phyloP scores from a whole-genome alignment of 306 rosid species.

The Inga laurina region DNA sequence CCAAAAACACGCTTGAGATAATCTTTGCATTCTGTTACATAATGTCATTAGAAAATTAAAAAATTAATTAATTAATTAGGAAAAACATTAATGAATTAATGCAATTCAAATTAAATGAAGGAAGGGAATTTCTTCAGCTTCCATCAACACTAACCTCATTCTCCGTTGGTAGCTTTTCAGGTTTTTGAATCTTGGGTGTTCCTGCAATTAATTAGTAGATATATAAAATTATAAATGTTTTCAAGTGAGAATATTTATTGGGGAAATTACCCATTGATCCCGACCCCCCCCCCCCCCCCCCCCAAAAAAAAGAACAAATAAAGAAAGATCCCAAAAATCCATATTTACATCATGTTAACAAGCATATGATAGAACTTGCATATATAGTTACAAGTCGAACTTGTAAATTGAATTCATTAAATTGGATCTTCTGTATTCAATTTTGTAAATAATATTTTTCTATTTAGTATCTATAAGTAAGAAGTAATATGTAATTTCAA shows the following conservation, averaged over 20 bases:
- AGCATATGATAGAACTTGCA: not conserved
- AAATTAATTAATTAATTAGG: not conserved
- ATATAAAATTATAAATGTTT: not conserved
- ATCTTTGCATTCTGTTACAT: slow-evolving; percentile 52
- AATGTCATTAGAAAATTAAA: not conserved
- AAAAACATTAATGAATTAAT: not conserved
- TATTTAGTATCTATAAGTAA: not conserved
- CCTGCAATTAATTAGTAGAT: slow-evolving; percentile 44
- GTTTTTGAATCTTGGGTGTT: slow-evolving; percentile 64
- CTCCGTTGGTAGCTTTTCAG: slow-evolving; percentile 40
- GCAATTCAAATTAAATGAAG: not conserved
- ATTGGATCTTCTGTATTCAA: not conserved
- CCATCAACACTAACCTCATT: slow-evolving; percentile 45
- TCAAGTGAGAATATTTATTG: not conserved
- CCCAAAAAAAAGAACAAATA: no score
- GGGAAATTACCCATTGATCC: not conserved
- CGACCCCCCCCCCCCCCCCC: no score
- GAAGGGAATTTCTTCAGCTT: not conserved
- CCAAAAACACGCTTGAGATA: slow-evolving; percentile 24
- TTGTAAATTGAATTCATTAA: no score
- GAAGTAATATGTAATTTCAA: not conserved
- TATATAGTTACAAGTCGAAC: no score
- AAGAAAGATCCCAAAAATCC: not conserved
- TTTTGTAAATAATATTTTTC: no score
- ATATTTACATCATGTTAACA: no score